A percentile compares a stretch with the other conserved stretches of the same genome.
phyloP scores from a whole-genome alignment of 1,284 basidiomycete species.

The Austroboletus rostrupii region DNA sequence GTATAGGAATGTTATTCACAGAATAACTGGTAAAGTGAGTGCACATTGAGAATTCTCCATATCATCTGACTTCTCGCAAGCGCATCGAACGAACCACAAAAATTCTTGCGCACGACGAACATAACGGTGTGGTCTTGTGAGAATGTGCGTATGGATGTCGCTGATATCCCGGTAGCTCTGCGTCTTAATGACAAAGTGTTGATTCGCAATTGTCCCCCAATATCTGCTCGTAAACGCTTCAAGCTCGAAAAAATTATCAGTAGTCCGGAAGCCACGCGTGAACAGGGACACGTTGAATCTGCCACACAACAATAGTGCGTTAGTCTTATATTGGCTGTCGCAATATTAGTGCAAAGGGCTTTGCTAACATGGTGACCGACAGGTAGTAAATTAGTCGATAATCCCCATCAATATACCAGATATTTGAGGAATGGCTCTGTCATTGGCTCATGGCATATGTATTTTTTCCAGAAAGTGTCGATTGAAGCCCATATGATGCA shows the following conservation, averaged over 20 bases:
- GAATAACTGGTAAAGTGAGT: constrained; percentile 68
- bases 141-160: background rate
- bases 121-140: constrained; percentile 48
- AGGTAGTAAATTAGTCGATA: constrained; percentile 4
- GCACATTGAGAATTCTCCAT: background rate
- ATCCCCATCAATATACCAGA: constrained; percentile 11
- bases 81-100: constrained; percentile 70
- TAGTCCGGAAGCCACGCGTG: constrained; percentile 62
- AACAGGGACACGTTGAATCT: constrained; percentile 28
- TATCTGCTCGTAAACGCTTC: constrained; percentile 75
- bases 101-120: constrained; percentile 68
- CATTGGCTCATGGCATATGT: too few relatives aligned
- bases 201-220: constrained; percentile 75
- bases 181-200: constrained; percentile 64
- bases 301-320: constrained; percentile 7
- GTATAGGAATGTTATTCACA: constrained; percentile 63
- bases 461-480: background rate
- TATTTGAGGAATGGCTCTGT: background rate
- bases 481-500: constrained; percentile 33
- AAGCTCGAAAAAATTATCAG: constrained; percentile 59
- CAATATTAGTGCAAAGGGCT: background rate
- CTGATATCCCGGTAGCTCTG: constrained; percentile 44
- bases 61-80: constrained; percentile 34
- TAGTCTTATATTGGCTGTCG: background rate
- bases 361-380: background rate